Evolutionary conservation across 2,329 filamentous ascomycete genomes (phyloP), one percentile per base, ranked within the genome.

Genomic region (Aspergillus tubingensis): DNA sequence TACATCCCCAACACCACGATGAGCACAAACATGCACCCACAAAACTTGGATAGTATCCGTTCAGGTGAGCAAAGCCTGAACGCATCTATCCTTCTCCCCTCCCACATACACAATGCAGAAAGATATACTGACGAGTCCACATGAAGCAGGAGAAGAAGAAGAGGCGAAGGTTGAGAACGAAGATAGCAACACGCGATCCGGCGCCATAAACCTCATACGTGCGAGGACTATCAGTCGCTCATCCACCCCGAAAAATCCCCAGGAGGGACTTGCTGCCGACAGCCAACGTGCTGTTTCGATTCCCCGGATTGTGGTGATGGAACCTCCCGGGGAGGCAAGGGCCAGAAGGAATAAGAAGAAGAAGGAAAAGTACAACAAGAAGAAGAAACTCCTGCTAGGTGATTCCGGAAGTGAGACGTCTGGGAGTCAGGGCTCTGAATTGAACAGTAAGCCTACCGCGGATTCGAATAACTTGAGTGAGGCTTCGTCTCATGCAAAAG

Each of bases 141-240:
- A 4, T 30, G 47, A 49, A 11, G 17, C 19, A 44, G 41, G 21
- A 52, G 19, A 21, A 15, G 19, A 23, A 44, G 41, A 13, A 23
- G 19, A 23, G 8, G 41, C n/a, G 13, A 32, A 60, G 13, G 17
- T 7, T 36, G 15, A 43, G n/a, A 1, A 27, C 17, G 47, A 62
- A 25, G 50, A 60, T 13, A 27, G 54, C 41, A 61, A 60, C 27
- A 52, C 53, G 30, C 65, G 64, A 7, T 41, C 57, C 19, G 55
- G 63, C 52, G 63, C 60, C 6, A 62, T 67, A 21, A 48, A 51
- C 32, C 54, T 67, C 27, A 54, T 68, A 39, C 62, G 62, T 19
- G 44, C 60, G 43, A 49, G 61, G 30, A 65, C 66, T 15, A 23
- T 54, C 32, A 54, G 53, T 50, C 60, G 65, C 3, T 44, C 57